Conservation (phyloP, 345 rosid genomes). For the Aquilaria sinensis region DNA sequence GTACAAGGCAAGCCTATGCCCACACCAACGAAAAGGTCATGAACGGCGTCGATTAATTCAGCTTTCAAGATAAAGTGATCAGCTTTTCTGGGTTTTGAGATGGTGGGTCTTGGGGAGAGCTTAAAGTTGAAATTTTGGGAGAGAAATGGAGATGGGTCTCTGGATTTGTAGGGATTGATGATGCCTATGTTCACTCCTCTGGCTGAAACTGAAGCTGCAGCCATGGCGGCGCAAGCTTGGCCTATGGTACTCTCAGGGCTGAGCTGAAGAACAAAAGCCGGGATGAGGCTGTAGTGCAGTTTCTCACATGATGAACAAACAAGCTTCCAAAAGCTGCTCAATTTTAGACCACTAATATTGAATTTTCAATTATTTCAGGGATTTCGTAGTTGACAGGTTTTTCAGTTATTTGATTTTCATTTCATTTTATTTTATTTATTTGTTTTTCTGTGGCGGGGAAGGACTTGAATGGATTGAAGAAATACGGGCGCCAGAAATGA, state of each 20-base stretch:
- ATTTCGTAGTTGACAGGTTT: constrained; percentile 14
- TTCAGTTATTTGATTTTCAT: constrained; percentile 30
- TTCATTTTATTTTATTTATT: background rate
- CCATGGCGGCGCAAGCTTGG: constrained; percentile 10
- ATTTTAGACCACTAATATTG: constrained; percentile 20
- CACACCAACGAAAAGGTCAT: constrained; percentile 77
- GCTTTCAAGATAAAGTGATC: constrained; percentile 36
- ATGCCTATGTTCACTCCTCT: constrained; percentile 37
- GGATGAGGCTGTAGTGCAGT: no score
- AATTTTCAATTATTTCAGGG: background rate
- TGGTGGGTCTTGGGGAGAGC: constrained; percentile 21
- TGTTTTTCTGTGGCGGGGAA: constrained; percentile 21
- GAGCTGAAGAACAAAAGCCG: no score
- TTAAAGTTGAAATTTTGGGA: constrained; percentile 50
- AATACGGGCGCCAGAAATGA: no score
- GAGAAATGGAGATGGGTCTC: constrained; percentile 51
- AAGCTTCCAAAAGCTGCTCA: constrained; percentile 5
- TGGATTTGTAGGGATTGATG: constrained; percentile 29
- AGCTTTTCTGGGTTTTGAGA: constrained; percentile 22
- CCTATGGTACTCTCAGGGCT: background rate
- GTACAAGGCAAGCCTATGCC: constrained; percentile 97
- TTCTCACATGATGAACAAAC: background rate
- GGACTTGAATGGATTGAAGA: background rate
- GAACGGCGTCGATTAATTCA: constrained; percentile 51
- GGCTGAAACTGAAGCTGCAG: constrained; percentile 61